phyloP scores from a whole-genome alignment of 192 early-diverging fungal genomes.

The Podila epicladia region DNA sequence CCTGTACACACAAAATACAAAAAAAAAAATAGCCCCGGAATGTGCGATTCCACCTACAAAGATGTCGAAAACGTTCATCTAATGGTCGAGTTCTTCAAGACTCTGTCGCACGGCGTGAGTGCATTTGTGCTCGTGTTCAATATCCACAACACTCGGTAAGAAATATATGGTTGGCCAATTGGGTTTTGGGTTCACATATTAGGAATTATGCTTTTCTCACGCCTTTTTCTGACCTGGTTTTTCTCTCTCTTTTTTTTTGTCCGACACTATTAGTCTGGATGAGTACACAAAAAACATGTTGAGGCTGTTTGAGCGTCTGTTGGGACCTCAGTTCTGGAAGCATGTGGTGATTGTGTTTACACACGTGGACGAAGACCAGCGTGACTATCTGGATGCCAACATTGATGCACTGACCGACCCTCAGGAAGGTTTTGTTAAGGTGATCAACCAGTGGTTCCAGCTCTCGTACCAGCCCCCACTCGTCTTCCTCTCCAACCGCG shows the following conservation, averaged over 20 bases:
- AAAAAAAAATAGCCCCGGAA: slow-evolving; percentile 46
- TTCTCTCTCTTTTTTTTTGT: not conserved
- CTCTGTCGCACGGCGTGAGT: slow-evolving; percentile 60
- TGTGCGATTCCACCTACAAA: slow-evolving; percentile 55
- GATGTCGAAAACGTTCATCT: slow-evolving; percentile 57
- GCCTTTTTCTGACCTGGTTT: not conserved
- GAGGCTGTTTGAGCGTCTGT: slow-evolving; percentile 53
- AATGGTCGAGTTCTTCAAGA: slow-evolving; percentile 62
- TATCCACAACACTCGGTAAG: slow-evolving; percentile 61
- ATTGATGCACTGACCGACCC: slow-evolving; percentile 56
- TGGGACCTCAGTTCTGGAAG: slow-evolving; percentile 64
- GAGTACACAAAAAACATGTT: slow-evolving; percentile 65
- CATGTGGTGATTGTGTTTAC: slow-evolving; percentile 65
- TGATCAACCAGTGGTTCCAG: slow-evolving; percentile 55
- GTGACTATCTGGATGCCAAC: slow-evolving; percentile 56
- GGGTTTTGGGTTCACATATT: too few relatives aligned
- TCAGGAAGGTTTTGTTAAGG: slow-evolving; percentile 56
- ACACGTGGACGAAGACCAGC: slow-evolving; percentile 58
- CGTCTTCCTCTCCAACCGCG: slow-evolving; percentile 58
- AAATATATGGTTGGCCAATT: not conserved
- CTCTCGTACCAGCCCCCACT: slow-evolving; percentile 55
- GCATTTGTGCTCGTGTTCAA: slow-evolving; percentile 64
- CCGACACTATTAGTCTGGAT: slow-evolving; percentile 46
- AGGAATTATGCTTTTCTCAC: too few relatives aligned
- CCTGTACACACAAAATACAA: too few relatives aligned